Evolutionary conservation across 2,329 filamentous ascomycete genomes (phyloP), one percentile per base, ranked within the genome.

Genomic region (Alternaria novae-zelandiae): DNA sequence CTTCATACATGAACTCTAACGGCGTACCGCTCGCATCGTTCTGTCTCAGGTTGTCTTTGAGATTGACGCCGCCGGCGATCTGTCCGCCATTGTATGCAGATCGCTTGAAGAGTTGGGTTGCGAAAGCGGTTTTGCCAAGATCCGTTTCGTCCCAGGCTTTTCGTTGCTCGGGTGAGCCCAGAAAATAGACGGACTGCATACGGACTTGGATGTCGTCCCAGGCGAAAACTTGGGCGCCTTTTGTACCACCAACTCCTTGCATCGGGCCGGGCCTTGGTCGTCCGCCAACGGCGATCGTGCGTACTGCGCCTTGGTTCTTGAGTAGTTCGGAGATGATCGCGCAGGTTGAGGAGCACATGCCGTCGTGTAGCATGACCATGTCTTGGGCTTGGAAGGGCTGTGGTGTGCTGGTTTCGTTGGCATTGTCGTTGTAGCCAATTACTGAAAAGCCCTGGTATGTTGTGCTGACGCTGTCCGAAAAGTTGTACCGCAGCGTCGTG

Each of bases 291-390:
- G 77, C 79, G 54, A 84, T 78, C 43, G 79, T 81, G 49, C 80
- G 78, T 32, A 83, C 78, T 25, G 77, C 79, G 10, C 77, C 82
- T 72, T 83, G 81, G 53, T 82, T 80, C 20, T 80, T 80, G 71
- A 84, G 80, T 5, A 84, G 71, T 62, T 84, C 82, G n/a, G 76
- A 72, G 63, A 81, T 82, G 62, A 84, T 81, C 44, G 81, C 80
- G 71, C 82, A 84, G n/a, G 82, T 83, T 1, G 77, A 81, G 2
- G 81, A 80, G 69, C 82, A 84, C 76, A 81, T 81, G 59, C 82
- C 82, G 57, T 84, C 82, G 65, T 79, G 75, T 4, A 83, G 66
- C 75, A 83, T 77, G 30, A 82, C 73, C 58, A 83, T 81, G 65
- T 83, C 74, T 30, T 79, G 68, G 2, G 79, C 69, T 28, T 71